A percentile compares a stretch with the other conserved stretches of the same genome.
These are phyloP conservation scores for Leccinum rimulosum DNA, from an alignment of 768 basidiomycete genomes.

Conservation along the genomic window DNA sequence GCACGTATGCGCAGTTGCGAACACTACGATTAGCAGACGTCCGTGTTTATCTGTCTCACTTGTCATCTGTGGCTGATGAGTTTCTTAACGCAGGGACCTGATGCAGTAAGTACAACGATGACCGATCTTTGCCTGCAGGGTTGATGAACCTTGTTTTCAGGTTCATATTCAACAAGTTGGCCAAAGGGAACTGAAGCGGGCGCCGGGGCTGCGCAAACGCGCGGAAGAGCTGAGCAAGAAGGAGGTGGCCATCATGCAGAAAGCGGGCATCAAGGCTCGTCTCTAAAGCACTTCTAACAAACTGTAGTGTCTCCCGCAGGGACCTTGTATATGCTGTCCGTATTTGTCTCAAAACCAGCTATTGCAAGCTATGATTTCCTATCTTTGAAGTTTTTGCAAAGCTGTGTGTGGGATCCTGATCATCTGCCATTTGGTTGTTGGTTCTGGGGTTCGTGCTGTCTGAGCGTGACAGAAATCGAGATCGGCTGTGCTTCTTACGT, in stretches of 20 bases:
- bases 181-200: slow-evolving; percentile 81
- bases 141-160: slow-evolving; percentile 35
- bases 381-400: no score
- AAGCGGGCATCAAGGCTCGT: slow-evolving; percentile 58
- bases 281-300: slow-evolving; percentile 34
- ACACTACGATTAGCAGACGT: slow-evolving; percentile 89
- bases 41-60: slow-evolving; percentile 26
- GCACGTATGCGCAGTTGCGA: slow-evolving; percentile 73
- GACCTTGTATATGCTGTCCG: neutral
- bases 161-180: slow-evolving; percentile 97
- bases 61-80: slow-evolving; percentile 3
- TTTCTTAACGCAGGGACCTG: slow-evolving; percentile 57
- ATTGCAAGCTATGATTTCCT: neutral
- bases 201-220: slow-evolving; percentile 54
- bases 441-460: neutral
- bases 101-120: slow-evolving; percentile 51
- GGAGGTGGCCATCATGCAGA: slow-evolving; percentile 58
- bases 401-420: neutral
- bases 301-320: neutral
- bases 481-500: neutral
- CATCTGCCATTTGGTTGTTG: neutral
- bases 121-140: neutral
- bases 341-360: neutral
- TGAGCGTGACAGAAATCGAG: neutral
- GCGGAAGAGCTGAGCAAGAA: slow-evolving; percentile 54